Percentiles rank a stretch among this genome's conserved stretches.
Conservation (phyloP, 2,329 filamentous ascomycete genomes). For the Cytospora piceae region DNA sequence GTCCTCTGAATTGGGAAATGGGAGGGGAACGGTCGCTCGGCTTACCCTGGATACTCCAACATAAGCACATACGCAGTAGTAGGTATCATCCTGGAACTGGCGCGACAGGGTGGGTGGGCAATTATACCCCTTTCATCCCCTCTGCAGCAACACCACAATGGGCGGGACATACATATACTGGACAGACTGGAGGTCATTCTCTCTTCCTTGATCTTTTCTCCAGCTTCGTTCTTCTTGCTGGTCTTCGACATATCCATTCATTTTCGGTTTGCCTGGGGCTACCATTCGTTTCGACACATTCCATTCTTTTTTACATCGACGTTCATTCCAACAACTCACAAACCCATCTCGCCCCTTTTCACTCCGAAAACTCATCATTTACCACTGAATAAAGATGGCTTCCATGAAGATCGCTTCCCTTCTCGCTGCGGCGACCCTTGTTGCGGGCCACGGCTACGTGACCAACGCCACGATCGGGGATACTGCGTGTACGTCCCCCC, state of each 20-base stretch:
- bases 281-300: slow-evolving; percentile 30
- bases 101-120: slow-evolving; percentile 18
- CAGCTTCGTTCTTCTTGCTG: slow-evolving; percentile 18
- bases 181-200: neutral
- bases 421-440: slow-evolving; percentile 25
- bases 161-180: slow-evolving; percentile 24
- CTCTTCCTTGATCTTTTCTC: neutral
- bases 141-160: neutral
- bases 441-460: slow-evolving; percentile 30
- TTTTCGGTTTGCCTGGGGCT: slow-evolving; percentile 31
- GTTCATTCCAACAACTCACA: slow-evolving; percentile 16
- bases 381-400: slow-evolving; percentile 20
- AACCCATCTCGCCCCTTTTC: slow-evolving; percentile 1
- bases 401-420: slow-evolving; percentile 32
- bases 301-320: slow-evolving; percentile 20
- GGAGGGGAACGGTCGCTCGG: neutral
- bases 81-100: slow-evolving; percentile 5
- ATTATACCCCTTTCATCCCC: slow-evolving; percentile 16
- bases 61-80: slow-evolving; percentile 11
- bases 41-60: slow-evolving; percentile 1
- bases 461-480: slow-evolving; percentile 26
- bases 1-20: neutral
- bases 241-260: slow-evolving; percentile 29
- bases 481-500: neutral
- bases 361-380: slow-evolving; percentile 17